Evolutionary conservation across 306 rosid genomes (phyloP), one percentile per base, ranked within the genome.

Genomic region (Casuarina equisetifolia): DNA sequence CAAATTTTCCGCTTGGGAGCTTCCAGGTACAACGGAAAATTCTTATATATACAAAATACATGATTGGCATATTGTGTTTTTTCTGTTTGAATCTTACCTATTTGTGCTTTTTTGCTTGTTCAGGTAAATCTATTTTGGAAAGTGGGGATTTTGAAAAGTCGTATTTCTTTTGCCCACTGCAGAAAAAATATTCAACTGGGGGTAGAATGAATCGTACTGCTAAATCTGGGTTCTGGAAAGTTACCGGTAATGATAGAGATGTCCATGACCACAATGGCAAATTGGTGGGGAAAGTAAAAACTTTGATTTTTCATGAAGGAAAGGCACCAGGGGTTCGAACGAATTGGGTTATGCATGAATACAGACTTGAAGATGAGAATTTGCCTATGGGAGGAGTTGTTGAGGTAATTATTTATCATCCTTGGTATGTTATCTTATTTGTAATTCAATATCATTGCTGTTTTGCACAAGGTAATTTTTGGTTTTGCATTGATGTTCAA

Each of bases 331-430:
- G 97, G 70, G 79, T 52, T 2, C 85, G 93, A 61, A 95, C 98
- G 2, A 73, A 95, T 84, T 95, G 98, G 98, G 97, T 92, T 25
- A 83, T 95, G 90, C 96, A 92, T 25, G 97, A 95, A 74, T 95
- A 76, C 73, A 85, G 93, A 82, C 87, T 92, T 70, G 87, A 87
- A 55, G 86, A 86, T 50, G 71, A 88, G 76, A 69, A 54, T 32
- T 70, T 83, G 44, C 73, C 73, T 49, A 83, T 70, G 1, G 69
- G 20, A 51, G 88, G 82, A 48, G 68, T 80, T 63, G 51, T 64
- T 16, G 90, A 83, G 94, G 98, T 94, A 90, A 74, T 48, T 63
- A 63, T 63, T 63, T 63, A 6, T 63, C 46, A 13, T 6, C 10
- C 50, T 46, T 9, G 50, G 50, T 46, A 9, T 46, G 10, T 46